Evolutionary conservation across 2,329 filamentous ascomycete genomes (phyloP).

Genomic region (Colletotrichum camelliae): DNA sequence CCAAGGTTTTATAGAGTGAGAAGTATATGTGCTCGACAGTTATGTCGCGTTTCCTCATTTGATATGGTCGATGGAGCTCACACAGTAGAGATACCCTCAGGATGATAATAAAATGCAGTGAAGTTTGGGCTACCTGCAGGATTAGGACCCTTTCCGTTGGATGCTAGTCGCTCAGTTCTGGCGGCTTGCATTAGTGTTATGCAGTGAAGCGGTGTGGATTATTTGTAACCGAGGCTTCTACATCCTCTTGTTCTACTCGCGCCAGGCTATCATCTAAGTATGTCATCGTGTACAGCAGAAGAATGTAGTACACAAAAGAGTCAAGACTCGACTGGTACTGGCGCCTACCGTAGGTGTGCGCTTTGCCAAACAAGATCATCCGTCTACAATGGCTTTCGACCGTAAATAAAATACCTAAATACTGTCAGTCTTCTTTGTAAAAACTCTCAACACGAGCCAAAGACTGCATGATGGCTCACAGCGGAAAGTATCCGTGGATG

Average conservation of each 20-base stretch:
- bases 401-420: neutral
- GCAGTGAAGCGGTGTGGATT: neutral
- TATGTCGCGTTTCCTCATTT: neutral
- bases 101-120: neutral
- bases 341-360: too few relatives aligned
- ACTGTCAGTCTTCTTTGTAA: accelerated
- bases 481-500: neutral
- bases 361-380: neutral
- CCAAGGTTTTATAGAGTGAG: too few relatives aligned
- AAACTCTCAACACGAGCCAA: neutral
- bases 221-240: accelerated
- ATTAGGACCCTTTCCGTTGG: neutral
- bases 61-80: neutral
- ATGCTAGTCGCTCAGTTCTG: neutral
- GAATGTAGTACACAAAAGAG: accelerated
- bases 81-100: accelerated
- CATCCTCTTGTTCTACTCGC: accelerated
- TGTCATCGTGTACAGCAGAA: accelerated
- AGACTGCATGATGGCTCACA: neutral
- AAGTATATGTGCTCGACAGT: neutral
- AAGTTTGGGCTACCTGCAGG: neutral
- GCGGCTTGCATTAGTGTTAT: neutral
- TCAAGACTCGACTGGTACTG: neutral
- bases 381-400: neutral
- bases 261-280: neutral